Conservation (phyloP, 2,329 filamentous ascomycete species). For the Cercospora sp. region DNA sequence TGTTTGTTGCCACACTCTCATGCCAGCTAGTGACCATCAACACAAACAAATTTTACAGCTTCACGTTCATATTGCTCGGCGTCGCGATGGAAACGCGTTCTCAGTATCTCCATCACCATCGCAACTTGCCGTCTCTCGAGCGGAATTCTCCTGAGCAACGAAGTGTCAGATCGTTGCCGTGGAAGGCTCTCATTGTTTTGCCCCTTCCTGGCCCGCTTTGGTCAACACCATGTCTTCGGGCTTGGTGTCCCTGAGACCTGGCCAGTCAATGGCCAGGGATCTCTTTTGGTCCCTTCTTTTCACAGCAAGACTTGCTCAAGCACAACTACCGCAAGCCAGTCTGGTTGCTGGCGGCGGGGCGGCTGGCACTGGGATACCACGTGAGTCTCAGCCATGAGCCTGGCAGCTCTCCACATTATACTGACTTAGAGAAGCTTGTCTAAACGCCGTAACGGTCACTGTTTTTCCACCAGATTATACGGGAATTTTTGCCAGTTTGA, state of each 20-base stretch:
- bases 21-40: slow-evolving; percentile 25
- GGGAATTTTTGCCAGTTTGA: slow-evolving; percentile 22
- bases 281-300: slow-evolving; percentile 16
- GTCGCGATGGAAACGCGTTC: slow-evolving; percentile 34
- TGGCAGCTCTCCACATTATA: neutral
- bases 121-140: slow-evolving; percentile 22
- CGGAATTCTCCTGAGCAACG: neutral
- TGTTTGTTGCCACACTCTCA: slow-evolving; percentile 25
- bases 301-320: slow-evolving; percentile 9
- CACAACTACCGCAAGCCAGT: neutral
- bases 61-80: slow-evolving; percentile 28
- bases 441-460: slow-evolving; percentile 18
- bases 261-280: slow-evolving; percentile 11
- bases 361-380: neutral
- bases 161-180: slow-evolving; percentile 16
- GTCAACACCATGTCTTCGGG: slow-evolving; percentile 18
- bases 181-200: neutral
- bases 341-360: neutral
- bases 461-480: slow-evolving; percentile 25
- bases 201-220: neutral
- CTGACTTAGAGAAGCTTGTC: slow-evolving; percentile 17
- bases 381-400: neutral
- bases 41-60: slow-evolving; percentile 29
- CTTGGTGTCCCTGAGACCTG: slow-evolving; percentile 3
- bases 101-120: slow-evolving; percentile 23